Base-by-base conservation (phyloP, 768 basidiomycete species). In the Chalciporus piperatus region DNA sequence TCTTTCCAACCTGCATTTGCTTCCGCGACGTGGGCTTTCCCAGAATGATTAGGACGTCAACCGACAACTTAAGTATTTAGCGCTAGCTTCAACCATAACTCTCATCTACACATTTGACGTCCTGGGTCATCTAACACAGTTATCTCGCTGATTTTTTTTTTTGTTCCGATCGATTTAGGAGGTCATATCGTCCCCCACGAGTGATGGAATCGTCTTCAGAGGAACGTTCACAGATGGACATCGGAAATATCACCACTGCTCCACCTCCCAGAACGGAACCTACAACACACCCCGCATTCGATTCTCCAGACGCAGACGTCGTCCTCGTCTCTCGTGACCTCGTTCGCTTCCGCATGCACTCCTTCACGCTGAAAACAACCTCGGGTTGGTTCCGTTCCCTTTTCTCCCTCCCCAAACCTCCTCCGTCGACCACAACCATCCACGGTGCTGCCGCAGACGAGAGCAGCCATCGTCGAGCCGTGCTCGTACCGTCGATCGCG, bases 371-470 rank as follows among this genome's bases (percentile, higher is more conserved):
- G 38, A 84, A 80, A 59, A 64, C 77, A 16, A 83, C 84, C 0
- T 85, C 83, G 4, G 79, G 80, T 19, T 85, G 83, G 77, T 63
- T 63, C 28, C 74, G 78, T 12, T 65, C 79, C 6, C 82, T 85
- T 70, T 81, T 83, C 61, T 74, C 76, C 19, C 70, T 87, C 0
- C 85, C 85, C 1, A 77, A 79, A 59, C 53, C 53, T 4, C 30
- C 33, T 7, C 23, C 53, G 6, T 39, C 58, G 5, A 46, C 23
- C 27, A n/a, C 40, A 1, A 6, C 48, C 13, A 16, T 9, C 9
- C 2, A 6, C 33, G 33, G 13, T 2, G 33, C 4, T 16, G 33
- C 7, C 16, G 16, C 14, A 16, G 32, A 41, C 9, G 51, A 41
- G 10, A 22, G 17, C 11, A 4, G 22, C 14, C 25, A 41, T 23